Percentiles rank a stretch among this genome's conserved stretches.
phyloP scores from a whole-genome alignment of 306 rosid species.

The Astragalus glycyphyllos region DNA sequence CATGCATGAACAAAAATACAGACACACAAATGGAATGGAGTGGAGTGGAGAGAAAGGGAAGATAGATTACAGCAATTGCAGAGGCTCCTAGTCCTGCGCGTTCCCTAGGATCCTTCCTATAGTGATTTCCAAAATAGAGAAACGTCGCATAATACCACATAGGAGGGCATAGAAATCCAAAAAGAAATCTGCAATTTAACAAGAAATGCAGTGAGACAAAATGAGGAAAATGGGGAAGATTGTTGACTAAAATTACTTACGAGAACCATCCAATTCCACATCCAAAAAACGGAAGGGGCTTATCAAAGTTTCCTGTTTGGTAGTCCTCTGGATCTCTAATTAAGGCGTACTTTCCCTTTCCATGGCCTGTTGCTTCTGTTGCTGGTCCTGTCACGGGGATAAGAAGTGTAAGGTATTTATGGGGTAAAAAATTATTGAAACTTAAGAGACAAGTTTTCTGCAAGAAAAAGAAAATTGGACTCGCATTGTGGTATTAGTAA shows the following conservation, averaged over 20 bases:
- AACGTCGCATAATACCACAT: slow-evolving; percentile 88
- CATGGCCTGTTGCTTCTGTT: slow-evolving; percentile 55
- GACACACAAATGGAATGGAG: background rate
- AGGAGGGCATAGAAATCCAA: slow-evolving; percentile 79
- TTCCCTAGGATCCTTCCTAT: slow-evolving; percentile 95
- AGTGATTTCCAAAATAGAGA: slow-evolving; percentile 81
- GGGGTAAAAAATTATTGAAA: slow-evolving; percentile 21
- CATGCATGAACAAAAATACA: background rate
- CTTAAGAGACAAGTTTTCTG: background rate
- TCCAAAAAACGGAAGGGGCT: slow-evolving; percentile 94
- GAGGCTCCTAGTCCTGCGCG: slow-evolving; percentile 98
- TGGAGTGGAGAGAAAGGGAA: background rate
- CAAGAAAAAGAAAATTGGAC: background rate
- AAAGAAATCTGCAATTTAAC: slow-evolving; percentile 70
- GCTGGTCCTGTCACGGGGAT: slow-evolving; percentile 63
- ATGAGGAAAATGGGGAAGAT: slow-evolving; percentile 25
- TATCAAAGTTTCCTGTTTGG: slow-evolving; percentile 77
- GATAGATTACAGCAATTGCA: slow-evolving; percentile 79
- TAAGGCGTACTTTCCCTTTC: slow-evolving; percentile 72
- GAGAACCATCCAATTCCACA: slow-evolving; percentile 99
- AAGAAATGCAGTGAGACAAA: slow-evolving; percentile 36
- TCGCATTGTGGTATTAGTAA: background rate
- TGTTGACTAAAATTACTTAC: slow-evolving; percentile 57
- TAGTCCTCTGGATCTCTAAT: slow-evolving; percentile 79
- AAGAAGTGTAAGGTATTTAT: slow-evolving; percentile 49